Evolutionary conservation across 441 rosid genomes (phyloP), one percentile per base, ranked within the genome.

Genomic region (Adansonia madagascariensis): DNA sequence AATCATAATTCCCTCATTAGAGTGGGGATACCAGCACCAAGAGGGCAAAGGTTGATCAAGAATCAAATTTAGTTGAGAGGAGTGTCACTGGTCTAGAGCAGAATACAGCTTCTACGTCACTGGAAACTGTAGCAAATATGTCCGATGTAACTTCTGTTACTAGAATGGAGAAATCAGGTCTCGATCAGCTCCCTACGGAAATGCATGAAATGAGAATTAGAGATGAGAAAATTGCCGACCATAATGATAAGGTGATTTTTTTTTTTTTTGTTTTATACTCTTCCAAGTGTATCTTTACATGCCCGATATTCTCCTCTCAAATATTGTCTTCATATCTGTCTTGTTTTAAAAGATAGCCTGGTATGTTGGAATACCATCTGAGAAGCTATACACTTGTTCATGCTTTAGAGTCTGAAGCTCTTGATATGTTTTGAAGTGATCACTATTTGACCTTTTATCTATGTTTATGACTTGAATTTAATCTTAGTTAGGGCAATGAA

Each of bases 41-140:
- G 87, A 92, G 97, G 85, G 87, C 80, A 1, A 96, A 91, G 85
- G 82, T 88, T 49, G 98, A 92, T 82, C 91, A 87, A 87, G 94
- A 88, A 67, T 74, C 83, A 10, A 80, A 78, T 83, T 73, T 81
- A 76, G 82, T 84, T 80, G 93, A 89, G 79, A 86, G 85, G 84
- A 88, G 73, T 80, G 75, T 82, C 50, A 46, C 85, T 0, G 86
- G 80, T 70, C 71, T 80, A 73, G 95, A 86, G 80, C 91, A 86
- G 79, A 85, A 81, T 27, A 73, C 83, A 82, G 91, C 89, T 76
- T 83, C 89, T 68, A 79, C 88, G 15, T 88, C 96, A 14, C 67
- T 87, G 77, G 91, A 82, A 68, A 79, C 64, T 80, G 87, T 80
- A 76, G 91, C 91, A 1, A 89, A 87, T 77, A 82, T 93, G 3